Evolutionary conservation across 2,329 filamentous ascomycete genomes (phyloP), one percentile per base, ranked within the genome.

Genomic region (Paraphaeosphaeria minitans): DNA sequence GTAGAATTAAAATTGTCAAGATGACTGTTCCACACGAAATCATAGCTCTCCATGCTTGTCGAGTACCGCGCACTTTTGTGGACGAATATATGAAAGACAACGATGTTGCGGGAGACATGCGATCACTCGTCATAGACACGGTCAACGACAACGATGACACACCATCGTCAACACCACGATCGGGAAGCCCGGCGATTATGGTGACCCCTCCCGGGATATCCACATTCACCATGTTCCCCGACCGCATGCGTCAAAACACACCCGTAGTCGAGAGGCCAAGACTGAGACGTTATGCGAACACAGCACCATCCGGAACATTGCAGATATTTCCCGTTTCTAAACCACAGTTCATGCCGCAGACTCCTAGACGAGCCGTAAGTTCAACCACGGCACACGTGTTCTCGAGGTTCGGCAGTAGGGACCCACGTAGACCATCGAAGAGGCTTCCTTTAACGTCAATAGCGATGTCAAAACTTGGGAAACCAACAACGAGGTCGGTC

Each of bases 331-430:
- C 48, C 5, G 53, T 48, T 13, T 56, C 21, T 27, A 52, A 41
- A 27, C 22, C 33, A 13, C 33, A 22, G 35, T 51, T 51, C 14
- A 48, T 52, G 42, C 65, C 67, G 24, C 62, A 70, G 29, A 62
- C 57, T 21, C 69, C 67, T 31, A 65, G 69, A 59, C 63, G 70
- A 65, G 71, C 67, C 19, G 65, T 72, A 49, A 71, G 73, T 56
- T 64, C 62, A 42, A 68, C 65, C 50, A 14, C 62, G 43, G 59
- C 58, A 3, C 37, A 49, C 21, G 56, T 56, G 29, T 56, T 45
- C 12, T 56, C 48, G 16, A 45, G 42, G 6, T 53, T 45, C n/a
- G 59, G 45, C 21, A 62, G 35, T 12, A 42, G 50, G 9, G 39
- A 57, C 14, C 51, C 43, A 33, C 53, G 47, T 31, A 64, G 35